phyloP scores from a whole-genome alignment of 2,329 filamentous ascomycete species.

The Truncatella angustata region DNA sequence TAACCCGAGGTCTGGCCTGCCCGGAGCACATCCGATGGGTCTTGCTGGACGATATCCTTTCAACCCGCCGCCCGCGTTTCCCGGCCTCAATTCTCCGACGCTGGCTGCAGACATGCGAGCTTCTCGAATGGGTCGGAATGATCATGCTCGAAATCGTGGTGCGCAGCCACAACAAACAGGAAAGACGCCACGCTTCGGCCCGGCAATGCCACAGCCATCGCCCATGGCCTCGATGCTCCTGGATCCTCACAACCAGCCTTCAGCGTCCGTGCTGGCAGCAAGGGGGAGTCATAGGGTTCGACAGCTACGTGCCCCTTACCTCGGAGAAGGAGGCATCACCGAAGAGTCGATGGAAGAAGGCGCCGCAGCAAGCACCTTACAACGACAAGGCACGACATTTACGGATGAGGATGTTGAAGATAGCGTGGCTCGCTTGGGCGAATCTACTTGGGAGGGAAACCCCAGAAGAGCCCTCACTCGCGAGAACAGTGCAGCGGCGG shows the following conservation, averaged over 20 bases:
- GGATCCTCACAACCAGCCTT: conserved; percentile 73
- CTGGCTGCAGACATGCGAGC: conserved; percentile 54
- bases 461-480: conserved; percentile 49
- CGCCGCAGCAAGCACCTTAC: conserved; percentile 33
- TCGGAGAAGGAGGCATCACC: conserved; percentile 49
- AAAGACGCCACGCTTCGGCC: conserved; percentile 43
- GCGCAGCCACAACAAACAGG: conserved; percentile 32
- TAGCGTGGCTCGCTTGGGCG: conserved; percentile 49
- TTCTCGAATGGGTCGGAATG: conserved; percentile 46
- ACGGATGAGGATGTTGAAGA: conserved; percentile 60
- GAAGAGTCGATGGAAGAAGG: conserved; percentile 55
- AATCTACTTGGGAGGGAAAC: conserved; percentile 59
- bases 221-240: conserved; percentile 72
- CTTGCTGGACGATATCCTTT: conserved; percentile 59
- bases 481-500: conserved; percentile 46
- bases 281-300: conserved; percentile 48
- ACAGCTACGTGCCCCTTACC: conserved; percentile 42
- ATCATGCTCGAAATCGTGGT: conserved; percentile 42
- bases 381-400: conserved; percentile 39
- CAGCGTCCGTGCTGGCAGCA: conserved; percentile 41
- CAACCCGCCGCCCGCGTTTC: conserved; percentile 73
- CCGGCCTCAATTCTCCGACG: conserved; percentile 64
- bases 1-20: conserved; percentile 67
- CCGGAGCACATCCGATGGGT: conserved; percentile 51
- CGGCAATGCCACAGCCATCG: conserved; percentile 50